phyloP scores from a whole-genome alignment of 1,139 yeast species.

The Suhomyces bribrorum region DNA sequence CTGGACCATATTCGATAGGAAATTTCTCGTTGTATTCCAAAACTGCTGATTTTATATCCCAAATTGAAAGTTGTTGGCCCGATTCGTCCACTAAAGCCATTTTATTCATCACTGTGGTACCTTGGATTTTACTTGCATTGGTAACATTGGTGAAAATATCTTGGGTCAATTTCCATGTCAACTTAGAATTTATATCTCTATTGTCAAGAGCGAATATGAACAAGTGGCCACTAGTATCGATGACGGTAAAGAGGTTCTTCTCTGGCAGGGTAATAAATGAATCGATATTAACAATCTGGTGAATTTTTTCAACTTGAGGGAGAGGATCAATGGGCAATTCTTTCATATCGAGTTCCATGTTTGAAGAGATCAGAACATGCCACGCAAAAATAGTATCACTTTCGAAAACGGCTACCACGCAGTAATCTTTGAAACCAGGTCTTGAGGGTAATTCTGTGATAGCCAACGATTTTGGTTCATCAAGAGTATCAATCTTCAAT shows the following conservation, averaged over 20 bases:
- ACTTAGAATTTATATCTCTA: background rate
- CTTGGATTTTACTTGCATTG: slow-evolving; percentile 58
- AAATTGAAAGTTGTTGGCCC: slow-evolving; percentile 58
- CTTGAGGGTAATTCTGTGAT: slow-evolving; percentile 19
- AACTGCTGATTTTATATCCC: slow-evolving; percentile 73
- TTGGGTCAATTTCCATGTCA: slow-evolving; percentile 52
- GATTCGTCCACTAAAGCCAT: slow-evolving; percentile 66
- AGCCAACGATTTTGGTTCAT: slow-evolving; percentile 31
- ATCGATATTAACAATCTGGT: slow-evolving; percentile 61
- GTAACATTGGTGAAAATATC: slow-evolving; percentile 56
- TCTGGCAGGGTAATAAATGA: slow-evolving; percentile 44
- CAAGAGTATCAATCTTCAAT: slow-evolving; percentile 13
- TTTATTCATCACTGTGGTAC: slow-evolving; percentile 66
- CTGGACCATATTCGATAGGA: slow-evolving; percentile 39
- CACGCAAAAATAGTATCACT: slow-evolving; percentile 30
- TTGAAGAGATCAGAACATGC: slow-evolving; percentile 23
- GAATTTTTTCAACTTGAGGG: slow-evolving; percentile 32
- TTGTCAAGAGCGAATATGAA: slow-evolving; percentile 34
- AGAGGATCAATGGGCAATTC: slow-evolving; percentile 9
- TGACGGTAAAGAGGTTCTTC: slow-evolving; percentile 58
- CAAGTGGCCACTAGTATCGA: slow-evolving; percentile 58
- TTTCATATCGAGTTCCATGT: slow-evolving; percentile 11
- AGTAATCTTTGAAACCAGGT: slow-evolving; percentile 17
- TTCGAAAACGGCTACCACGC: slow-evolving; percentile 31
- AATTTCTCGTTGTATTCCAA: slow-evolving; percentile 61